A percentile compares a stretch with the other conserved stretches of the same genome.
These are phyloP conservation scores for Glomus cerebriforme DNA, from an alignment of 192 early-diverging fungal genomes.

Conservation along the genomic window DNA sequence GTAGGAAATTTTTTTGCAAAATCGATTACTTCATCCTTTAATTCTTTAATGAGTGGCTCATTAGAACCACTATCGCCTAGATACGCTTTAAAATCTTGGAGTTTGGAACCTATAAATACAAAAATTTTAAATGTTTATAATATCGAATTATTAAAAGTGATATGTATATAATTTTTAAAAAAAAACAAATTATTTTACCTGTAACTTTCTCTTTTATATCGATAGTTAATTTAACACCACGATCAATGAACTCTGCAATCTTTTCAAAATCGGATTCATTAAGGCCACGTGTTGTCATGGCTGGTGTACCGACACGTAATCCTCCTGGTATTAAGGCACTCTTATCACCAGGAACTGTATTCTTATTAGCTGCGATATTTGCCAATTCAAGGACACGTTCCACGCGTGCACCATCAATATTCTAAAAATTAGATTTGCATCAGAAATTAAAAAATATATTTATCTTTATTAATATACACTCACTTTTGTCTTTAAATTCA, in stretches of 20 bases:
- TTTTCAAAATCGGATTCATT: conserved; percentile 85
- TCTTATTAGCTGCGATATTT: conserved; percentile 99
- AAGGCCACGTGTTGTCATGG: conserved; percentile 96
- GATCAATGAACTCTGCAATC: conserved; percentile 84
- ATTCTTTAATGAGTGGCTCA: conserved; percentile 60
- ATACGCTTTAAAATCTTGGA: conserved; percentile 88
- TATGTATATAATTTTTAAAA: not conserved
- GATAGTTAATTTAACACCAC: conserved; percentile 79
- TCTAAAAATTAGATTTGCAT: conserved; percentile 41
- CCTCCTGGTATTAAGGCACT: conserved; percentile 91
- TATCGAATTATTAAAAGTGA: not conserved
- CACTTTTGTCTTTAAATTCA: conserved; percentile 80
- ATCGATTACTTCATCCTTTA: conserved; percentile 80
- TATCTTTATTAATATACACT: not conserved
- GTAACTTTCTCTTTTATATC: conserved; percentile 65
- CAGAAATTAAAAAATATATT: too few relatives aligned
- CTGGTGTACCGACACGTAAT: conserved; percentile 92
- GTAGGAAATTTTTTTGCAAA: conserved; percentile 89
- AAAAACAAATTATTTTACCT: too few relatives aligned
- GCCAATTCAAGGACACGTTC: conserved; percentile 93
- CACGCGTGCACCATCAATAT: conserved; percentile 93
- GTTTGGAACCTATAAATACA: conserved; percentile 57
- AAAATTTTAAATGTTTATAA: not conserved
- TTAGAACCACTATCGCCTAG: conserved; percentile 70
- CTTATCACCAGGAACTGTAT: conserved; percentile 98